phyloP scores from a whole-genome alignment of 257 asterid genomes.

The Cinchona pubescens region DNA sequence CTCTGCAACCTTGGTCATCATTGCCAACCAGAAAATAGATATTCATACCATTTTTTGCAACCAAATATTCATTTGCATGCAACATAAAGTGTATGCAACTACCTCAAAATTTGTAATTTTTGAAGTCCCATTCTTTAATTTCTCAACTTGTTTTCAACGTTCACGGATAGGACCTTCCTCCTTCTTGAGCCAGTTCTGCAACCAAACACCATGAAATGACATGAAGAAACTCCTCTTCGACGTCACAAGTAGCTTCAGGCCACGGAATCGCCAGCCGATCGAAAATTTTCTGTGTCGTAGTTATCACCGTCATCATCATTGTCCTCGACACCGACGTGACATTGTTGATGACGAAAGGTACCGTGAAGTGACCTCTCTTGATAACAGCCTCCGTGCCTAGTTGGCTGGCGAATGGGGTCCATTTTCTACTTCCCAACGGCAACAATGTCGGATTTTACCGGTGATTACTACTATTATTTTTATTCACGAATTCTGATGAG shows the following conservation, averaged over 20 bases:
- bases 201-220: constrained; percentile 82
- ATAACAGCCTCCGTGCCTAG: constrained; percentile 53
- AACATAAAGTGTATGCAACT: no score
- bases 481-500: constrained; percentile 23
- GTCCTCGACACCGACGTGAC: constrained; percentile 38
- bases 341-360: constrained; percentile 56
- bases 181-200: constrained; percentile 56
- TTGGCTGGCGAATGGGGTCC: constrained; percentile 32
- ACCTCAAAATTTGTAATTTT: no score
- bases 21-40: no score
- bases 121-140: no score
- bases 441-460: constrained; percentile 46
- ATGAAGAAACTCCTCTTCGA: constrained; percentile 69
- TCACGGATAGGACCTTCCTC: no score
- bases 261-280: constrained; percentile 36
- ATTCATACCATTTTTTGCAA: no score
- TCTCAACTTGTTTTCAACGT: no score
- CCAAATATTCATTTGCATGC: no score
- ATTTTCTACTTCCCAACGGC: constrained; percentile 55
- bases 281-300: constrained; percentile 31
- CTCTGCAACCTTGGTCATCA: no score
- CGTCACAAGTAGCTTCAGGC: constrained; percentile 43
- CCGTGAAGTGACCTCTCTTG: constrained; percentile 60
- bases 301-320: constrained; percentile 23
- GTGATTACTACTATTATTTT: neutral